Base-by-base conservation (phyloP, 495 filamentous ascomycete species). In the Cetradonia linearis region DNA sequence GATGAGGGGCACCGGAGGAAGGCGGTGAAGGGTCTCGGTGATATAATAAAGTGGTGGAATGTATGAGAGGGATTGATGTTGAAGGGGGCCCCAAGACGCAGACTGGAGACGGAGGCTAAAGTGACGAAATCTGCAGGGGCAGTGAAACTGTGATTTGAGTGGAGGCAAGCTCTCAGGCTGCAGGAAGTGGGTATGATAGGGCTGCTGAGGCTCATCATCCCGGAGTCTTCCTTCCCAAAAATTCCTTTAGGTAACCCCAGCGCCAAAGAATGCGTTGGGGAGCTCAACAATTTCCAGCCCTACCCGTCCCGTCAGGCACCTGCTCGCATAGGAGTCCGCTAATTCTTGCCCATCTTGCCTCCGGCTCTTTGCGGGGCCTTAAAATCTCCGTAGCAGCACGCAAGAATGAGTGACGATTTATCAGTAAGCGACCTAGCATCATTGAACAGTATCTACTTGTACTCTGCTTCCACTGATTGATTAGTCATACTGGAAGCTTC, bases 221-320 rank as follows among this genome's bases (percentile, higher is more conserved):
- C 49, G 0, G 49, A 34, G 18, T 11, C 33, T 53, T 1, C 31
- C 33, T 46, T 23, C 11, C 33, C 42, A 23, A 23, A 8, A 20
- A 3, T 0, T 3, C 42, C 42, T 10, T 1, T 3, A 10, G 42
- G 9, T 46, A 4, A 34, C 50, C 50, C 50, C 50, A 54, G 50
- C 50, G 3, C 33, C 20, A 31, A 34, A 48, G 34, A 54, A 13
- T 54, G n/a, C 31, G 50, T 54, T 54, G 50, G 28, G 50, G 50
- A 34, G 50, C 50, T 34, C 50, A 54, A 54, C 50, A 54, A 34
- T 54, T 53, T 54, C 34, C 50, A 54, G 50, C 50, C 50, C 31
- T 54, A 54, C 50, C 48, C 50, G 50, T 20, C n/a, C 48, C 50
- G 50, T 20, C 50, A 54, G 50, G 50, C 34, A 54, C 50, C 30